Base-by-base conservation (phyloP, 2,329 filamentous ascomycete species). In the Cladophialophora exuberans region DNA sequence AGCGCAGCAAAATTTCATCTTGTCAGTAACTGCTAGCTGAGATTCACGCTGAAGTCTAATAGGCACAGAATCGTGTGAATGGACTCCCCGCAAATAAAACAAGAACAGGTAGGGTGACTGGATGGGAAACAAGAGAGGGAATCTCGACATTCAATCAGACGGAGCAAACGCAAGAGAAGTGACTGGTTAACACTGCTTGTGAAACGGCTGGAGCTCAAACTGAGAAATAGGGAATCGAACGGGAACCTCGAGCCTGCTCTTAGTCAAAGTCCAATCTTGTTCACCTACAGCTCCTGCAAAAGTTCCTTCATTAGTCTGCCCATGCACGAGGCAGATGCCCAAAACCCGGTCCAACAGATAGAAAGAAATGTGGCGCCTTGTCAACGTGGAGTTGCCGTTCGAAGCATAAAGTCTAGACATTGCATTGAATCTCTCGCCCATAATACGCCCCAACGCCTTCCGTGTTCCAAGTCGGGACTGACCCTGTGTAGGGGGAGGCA, bases 341-440 rank as follows among this genome's bases (percentile, higher is more conserved):
- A 50, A 52, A 46, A 47, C 15, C 46, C 46, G 20, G 35, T 56
- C 52, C 58, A 55, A 56, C 26, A 52, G 43, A 17, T 42, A 58
- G 48, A 49, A 52, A 46, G 15, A 54, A 22, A 45, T 44, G 49
- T 48, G 30, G 35, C 45, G 33, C 25, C 45, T 22, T 36, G 18
- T 38, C 28, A 45, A 52, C 47, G 15, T 56, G 55, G 51, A 56
- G 15, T 58, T 48, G 55, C 58, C 53, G 47, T 53, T 45, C 52
- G 52, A 60, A 57, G 55, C 55, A 60, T 36, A 56, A 49, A 56
- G 52, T 61, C 58, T 61, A 61, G 55, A 56, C 55, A 56, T 45
- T 48, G 58, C 45, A 55, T 55, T 44, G 38, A 43, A 57, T 44
- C 43, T 52, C 52, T 53, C 48, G 26, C 53, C 44, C 22, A 46